phyloP scores from a whole-genome alignment of 805 yeast genomes.

The Hanseniaspora osmophila region DNA sequence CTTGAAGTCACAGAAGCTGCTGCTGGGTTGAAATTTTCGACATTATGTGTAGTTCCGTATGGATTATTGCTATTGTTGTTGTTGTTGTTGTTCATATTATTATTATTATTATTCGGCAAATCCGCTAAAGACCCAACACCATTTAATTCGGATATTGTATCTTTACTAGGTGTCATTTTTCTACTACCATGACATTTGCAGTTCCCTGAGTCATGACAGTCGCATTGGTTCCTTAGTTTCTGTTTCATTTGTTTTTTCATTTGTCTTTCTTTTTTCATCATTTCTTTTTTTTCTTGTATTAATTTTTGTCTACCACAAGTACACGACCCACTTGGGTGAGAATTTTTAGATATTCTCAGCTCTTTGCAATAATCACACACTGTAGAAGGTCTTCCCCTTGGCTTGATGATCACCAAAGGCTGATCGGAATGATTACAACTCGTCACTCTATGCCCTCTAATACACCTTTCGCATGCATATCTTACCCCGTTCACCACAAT shows the following conservation, averaged over 20 bases:
- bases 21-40: neutral
- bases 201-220: constrained; percentile 15
- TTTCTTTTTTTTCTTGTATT: constrained; percentile 19
- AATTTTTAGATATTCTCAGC: constrained; percentile 48
- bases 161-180: neutral
- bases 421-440: constrained; percentile 87
- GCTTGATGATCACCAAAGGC: constrained; percentile 84
- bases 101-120: neutral
- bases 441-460: constrained; percentile 91
- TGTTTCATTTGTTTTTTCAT: constrained; percentile 5
- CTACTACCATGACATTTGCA: constrained; percentile 18
- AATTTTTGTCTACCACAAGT: constrained; percentile 41
- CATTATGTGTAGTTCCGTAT: too few relatives aligned
- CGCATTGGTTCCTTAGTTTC: neutral
- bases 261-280: constrained; percentile 12
- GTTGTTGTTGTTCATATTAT: neutral
- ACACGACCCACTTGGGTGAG: constrained; percentile 49
- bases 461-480: constrained; percentile 92
- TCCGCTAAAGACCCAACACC: too few relatives aligned
- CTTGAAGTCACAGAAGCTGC: neutral
- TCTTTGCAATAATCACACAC: constrained; percentile 82
- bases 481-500: constrained; percentile 84
- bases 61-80: neutral
- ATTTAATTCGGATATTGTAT: too few relatives aligned
- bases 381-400: constrained; percentile 90